Percentiles rank a stretch among this genome's conserved stretches.
These are phyloP conservation scores for Aethionema arabicum DNA, from an alignment of 345 rosid genomes.

Conservation along the genomic window DNA sequence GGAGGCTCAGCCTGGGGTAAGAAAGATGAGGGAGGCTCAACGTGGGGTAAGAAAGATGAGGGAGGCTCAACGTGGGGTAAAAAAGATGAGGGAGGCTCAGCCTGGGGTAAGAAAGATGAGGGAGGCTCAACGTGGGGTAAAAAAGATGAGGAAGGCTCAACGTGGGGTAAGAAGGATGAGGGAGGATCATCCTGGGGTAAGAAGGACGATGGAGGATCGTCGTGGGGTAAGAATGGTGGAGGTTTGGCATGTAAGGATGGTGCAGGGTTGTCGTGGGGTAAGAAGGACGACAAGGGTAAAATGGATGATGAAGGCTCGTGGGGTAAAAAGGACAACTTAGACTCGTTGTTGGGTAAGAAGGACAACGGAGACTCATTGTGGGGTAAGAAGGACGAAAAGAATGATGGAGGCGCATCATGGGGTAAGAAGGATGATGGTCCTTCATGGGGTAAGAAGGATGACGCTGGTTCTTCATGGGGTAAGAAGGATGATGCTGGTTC, in stretches of 20 bases:
- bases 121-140: slow-evolving; percentile 37
- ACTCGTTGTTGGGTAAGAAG: slow-evolving; percentile 19
- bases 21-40: slow-evolving; percentile 17
- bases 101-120: slow-evolving; percentile 25
- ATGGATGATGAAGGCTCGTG: slow-evolving; percentile 16
- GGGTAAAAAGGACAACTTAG: slow-evolving; percentile 15
- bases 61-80: slow-evolving; percentile 10
- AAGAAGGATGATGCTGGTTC: slow-evolving; percentile 7
- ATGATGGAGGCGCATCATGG: slow-evolving; percentile 41
- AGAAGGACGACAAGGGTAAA: slow-evolving; percentile 6
- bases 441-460: not conserved
- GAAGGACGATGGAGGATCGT: not conserved
- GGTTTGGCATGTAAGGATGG: slow-evolving; percentile 12
- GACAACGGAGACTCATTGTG: slow-evolving; percentile 30
- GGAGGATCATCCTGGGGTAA: slow-evolving; percentile 15
- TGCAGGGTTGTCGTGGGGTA: slow-evolving; percentile 42
- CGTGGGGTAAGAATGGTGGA: slow-evolving; percentile 6
- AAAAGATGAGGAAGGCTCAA: slow-evolving; percentile 36
- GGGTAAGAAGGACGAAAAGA: slow-evolving; percentile 39
- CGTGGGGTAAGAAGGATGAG: slow-evolving; percentile 38
- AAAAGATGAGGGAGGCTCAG: slow-evolving; percentile 3
- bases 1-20: slow-evolving; percentile 30
- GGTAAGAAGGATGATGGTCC: slow-evolving; percentile 30
- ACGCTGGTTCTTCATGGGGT: slow-evolving; percentile 1
- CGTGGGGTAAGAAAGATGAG: slow-evolving; percentile 37